Percentiles rank a stretch among this genome's conserved stretches.
These are phyloP conservation scores for Mytilinidion resinicola DNA, from an alignment of 495 filamentous ascomycete species.

Conservation along the genomic window DNA sequence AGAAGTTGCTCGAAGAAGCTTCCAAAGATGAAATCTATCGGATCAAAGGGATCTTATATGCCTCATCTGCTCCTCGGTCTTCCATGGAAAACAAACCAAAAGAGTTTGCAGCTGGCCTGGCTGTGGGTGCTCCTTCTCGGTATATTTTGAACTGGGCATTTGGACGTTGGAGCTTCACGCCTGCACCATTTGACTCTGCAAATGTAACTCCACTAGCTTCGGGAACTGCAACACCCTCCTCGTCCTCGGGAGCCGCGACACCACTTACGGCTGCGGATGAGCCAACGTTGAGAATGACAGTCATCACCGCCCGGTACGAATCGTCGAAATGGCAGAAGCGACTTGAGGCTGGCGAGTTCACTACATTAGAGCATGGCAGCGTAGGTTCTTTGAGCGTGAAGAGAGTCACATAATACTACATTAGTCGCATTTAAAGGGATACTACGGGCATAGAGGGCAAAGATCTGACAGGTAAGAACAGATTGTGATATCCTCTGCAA, in stretches of 20 bases:
- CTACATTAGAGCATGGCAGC: constrained; percentile 12
- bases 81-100: constrained; percentile 48
- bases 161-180: constrained; percentile 85
- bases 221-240: constrained; percentile 31
- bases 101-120: constrained; percentile 7
- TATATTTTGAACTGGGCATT: constrained; percentile 99
- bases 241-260: constrained; percentile 26
- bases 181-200: constrained; percentile 36
- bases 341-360: constrained; percentile 17
- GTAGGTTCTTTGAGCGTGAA: constrained; percentile 18
- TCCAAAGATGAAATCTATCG: constrained; percentile 91
- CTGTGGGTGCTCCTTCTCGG: constrained; percentile 30
- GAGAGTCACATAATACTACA: not conserved
- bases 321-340: constrained; percentile 75
- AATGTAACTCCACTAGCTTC: constrained; percentile 25
- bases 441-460: too few relatives aligned
- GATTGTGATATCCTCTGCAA: too few relatives aligned
- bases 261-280: constrained; percentile 32
- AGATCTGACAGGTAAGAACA: too few relatives aligned
- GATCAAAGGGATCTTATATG: constrained; percentile 80
- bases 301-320: constrained; percentile 80
- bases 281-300: constrained; percentile 63
- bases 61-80: constrained; percentile 48
- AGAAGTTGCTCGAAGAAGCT: constrained; percentile 58
- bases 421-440: too few relatives aligned